Conservation (phyloP, 2,329 filamentous ascomycete genomes). For the Colletotrichum spinosum region DNA sequence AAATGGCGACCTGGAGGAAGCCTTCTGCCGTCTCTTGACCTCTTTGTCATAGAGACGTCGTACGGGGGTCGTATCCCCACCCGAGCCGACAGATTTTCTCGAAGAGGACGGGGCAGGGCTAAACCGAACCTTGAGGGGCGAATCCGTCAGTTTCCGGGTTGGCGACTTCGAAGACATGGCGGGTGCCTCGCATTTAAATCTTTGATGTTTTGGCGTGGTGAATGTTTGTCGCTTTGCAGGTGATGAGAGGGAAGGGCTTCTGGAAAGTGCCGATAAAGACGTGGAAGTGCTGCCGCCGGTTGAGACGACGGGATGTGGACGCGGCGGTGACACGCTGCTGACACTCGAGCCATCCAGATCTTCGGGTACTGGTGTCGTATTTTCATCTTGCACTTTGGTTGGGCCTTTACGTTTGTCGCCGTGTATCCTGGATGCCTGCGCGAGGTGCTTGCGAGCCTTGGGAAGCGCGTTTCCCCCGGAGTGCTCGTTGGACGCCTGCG, state of each 20-base stretch:
- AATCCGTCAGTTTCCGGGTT: conserved; percentile 7
- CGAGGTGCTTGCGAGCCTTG: not conserved
- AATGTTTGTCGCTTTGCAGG: not conserved
- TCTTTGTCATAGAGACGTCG: conserved; percentile 18
- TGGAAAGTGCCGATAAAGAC: conserved; percentile 24
- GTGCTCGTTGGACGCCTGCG: not conserved
- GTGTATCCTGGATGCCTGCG: conserved; percentile 8
- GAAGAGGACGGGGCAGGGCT: conserved; percentile 17
- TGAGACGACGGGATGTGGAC: not conserved
- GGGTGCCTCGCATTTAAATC: not conserved
- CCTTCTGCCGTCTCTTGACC: conserved; percentile 11
- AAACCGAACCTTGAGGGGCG: conserved; percentile 26
- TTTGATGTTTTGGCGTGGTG: conserved; percentile 8
- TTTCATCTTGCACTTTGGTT: conserved; percentile 1
- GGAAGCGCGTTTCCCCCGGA: not conserved
- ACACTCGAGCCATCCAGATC: not conserved
- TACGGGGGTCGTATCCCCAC: conserved; percentile 21
- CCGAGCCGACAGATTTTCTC: conserved; percentile 11
- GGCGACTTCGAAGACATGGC: not conserved
- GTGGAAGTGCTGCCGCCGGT: conserved; percentile 9
- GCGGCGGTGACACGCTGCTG: conserved; percentile 4
- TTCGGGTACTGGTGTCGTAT: not conserved
- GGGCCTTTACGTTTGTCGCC: conserved; percentile 4
- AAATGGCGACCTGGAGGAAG: conserved; percentile 8
- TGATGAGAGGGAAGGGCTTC: conserved; percentile 1